Evolutionary conservation across 495 filamentous ascomycete species (phyloP), one percentile per base, ranked within the genome.

Genomic region (Aspergillus mulundensis): DNA sequence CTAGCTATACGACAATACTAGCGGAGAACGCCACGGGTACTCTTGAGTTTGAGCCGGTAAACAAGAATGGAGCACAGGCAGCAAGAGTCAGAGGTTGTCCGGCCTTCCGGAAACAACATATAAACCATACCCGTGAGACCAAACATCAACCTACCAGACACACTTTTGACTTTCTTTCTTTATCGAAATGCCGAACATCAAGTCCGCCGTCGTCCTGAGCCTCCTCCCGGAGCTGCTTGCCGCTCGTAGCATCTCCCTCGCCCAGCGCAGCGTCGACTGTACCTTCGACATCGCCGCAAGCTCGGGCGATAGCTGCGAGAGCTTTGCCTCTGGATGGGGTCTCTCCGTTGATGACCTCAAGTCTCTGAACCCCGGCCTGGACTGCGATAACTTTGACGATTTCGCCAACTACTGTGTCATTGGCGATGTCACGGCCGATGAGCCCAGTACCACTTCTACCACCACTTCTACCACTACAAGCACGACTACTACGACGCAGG

Each of bases 301-400:
- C 30, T 46, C 40, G 8, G 52, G 52, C 16, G 52, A 54, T 47
- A 23, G 21, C 23, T 54, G 51, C 40, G 38, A 43, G 39, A 28
- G 34, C 16, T 54, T 54, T 20, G 39, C 40, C 2, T 16, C 40
- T 8, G 16, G 14, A 18, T 44, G 51, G 51, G 51, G 51, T 30
- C 0, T 44, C 24, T 18, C 20, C 16, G 40, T 54, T 47, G 44
- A 47, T n/a, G 21, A 32, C 25, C 25, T 47, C 23, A 30, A 47
- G 8, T 7, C 3, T 6, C 40, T 21, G 40, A 42, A 42, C 40
- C 40, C n/a, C 3, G 40, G 40, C 40, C 16, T 42, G 8, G 40
- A 70, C 58, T 79, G 74, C 60, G 12, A 4, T 2, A 36, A 36
- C 7, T 36, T 36, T 36, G 32, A 36, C 32, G 32, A 36, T 10